phyloP scores from a whole-genome alignment of 208 protist species.

The Angomonas deanei region DNA sequence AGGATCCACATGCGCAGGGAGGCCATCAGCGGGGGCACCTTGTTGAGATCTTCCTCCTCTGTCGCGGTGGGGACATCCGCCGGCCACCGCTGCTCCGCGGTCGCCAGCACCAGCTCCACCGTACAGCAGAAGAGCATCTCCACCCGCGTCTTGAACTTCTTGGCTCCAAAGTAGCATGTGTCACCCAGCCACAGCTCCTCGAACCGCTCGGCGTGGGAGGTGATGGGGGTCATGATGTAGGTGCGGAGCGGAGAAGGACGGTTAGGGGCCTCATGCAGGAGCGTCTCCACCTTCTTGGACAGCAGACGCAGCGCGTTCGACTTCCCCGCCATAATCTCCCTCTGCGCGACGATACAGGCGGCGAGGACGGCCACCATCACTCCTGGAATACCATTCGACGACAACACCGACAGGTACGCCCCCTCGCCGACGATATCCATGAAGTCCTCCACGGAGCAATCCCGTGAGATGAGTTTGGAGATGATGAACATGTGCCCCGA shows the following conservation, averaged over 20 bases:
- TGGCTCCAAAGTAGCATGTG: constrained; percentile 16
- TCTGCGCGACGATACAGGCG: constrained; percentile 16
- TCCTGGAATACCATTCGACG: constrained; percentile 27
- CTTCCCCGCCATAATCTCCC: constrained; percentile 14
- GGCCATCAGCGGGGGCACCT: constrained; percentile 7
- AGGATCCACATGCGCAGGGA: constrained; percentile 45
- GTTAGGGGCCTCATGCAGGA: constrained; percentile 40
- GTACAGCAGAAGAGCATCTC: constrained; percentile 72
- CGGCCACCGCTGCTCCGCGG: constrained; percentile 55
- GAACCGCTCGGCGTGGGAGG: constrained; percentile 73
- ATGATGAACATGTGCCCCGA: constrained; percentile 63
- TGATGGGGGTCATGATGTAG: constrained; percentile 35
- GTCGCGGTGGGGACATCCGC: constrained; percentile 1
- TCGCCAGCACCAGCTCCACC: constrained; percentile 47
- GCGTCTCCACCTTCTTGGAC: constrained; percentile 43
- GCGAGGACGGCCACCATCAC: constrained; percentile 29
- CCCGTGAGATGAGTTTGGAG: constrained; percentile 38
- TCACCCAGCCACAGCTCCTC: constrained; percentile 62
- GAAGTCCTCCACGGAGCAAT: constrained; percentile 63
- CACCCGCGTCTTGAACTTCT: constrained; percentile 69
- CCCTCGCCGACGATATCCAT: constrained; percentile 48
- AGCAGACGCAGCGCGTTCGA: constrained; percentile 32
- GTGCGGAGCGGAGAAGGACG: constrained; percentile 39
- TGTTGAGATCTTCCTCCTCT: not conserved
- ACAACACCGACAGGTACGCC: constrained; percentile 20